Evolutionary conservation across 345 rosid genomes (phyloP).

Genomic region (Camelina hispida): DNA sequence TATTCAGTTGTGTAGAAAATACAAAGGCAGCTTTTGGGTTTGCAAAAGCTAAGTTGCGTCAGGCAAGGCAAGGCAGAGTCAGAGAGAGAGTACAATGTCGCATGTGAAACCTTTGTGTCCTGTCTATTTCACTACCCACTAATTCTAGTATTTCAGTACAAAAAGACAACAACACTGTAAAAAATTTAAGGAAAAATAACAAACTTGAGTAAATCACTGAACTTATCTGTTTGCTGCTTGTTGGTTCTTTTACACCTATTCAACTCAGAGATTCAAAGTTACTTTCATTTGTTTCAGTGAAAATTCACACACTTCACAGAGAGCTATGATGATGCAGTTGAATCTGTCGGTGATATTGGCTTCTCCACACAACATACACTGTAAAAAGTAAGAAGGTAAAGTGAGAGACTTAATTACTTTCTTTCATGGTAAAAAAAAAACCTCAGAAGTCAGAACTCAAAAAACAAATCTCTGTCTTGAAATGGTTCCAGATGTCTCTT

Average conservation of each 20-base stretch:
- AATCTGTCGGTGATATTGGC: conserved; percentile 9
- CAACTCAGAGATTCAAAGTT: conserved; percentile 29
- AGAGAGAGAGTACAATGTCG: conserved; percentile 40
- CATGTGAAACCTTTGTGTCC: conserved; percentile 45
- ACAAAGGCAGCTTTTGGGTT: conserved; percentile 33
- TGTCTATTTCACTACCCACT: conserved; percentile 44
- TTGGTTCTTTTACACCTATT: conserved; percentile 11
- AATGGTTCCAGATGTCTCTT: conserved; percentile 5
- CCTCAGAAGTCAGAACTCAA: neutral
- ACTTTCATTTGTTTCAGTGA: conserved; percentile 34
- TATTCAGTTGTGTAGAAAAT: conserved; percentile 21
- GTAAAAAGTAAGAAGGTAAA: neutral
- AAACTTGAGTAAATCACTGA: conserved; percentile 20
- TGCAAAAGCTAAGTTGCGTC: conserved; percentile 35
- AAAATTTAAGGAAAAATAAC: neutral
- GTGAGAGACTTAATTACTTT: neutral
- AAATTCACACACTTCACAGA: neutral
- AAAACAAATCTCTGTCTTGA: conserved; percentile 16
- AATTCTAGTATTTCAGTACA: conserved; percentile 35
- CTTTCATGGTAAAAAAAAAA: conserved; percentile 1
- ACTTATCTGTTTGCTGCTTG: neutral
- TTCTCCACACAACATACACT: conserved; percentile 18
- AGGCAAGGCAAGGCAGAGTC: conserved; percentile 19
- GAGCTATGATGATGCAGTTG: neutral
- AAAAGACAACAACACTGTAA: conserved; percentile 17